A percentile compares a stretch with the other conserved stretches of the same genome.
These are phyloP conservation scores for Vigna nakashimae DNA, from an alignment of 306 rosid genomes.

Conservation along the genomic window DNA sequence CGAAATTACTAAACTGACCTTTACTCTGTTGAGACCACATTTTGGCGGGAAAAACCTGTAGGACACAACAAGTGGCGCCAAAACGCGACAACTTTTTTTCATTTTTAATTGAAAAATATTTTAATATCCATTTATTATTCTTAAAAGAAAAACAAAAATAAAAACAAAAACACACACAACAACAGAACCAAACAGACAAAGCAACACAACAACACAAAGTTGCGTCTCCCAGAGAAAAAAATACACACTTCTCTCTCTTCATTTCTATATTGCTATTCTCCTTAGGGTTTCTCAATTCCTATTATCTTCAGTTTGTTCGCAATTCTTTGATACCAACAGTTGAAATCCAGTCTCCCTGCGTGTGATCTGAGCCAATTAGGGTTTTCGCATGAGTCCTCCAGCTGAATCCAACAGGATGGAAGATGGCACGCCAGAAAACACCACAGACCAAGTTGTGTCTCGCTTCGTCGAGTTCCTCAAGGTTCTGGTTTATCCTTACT, in stretches of 20 bases:
- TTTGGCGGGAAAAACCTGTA: conserved; percentile 50
- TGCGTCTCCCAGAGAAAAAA: not conserved
- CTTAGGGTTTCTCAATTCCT: conserved; percentile 43
- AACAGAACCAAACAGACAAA: not conserved
- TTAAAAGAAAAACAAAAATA: conserved; percentile 1
- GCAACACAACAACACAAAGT: not conserved
- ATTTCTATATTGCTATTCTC: not conserved
- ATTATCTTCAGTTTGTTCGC: not conserved
- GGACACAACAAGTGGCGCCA: conserved; percentile 45
- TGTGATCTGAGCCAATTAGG: conserved; percentile 47
- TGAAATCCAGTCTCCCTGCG: not conserved
- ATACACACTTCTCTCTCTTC: not conserved
- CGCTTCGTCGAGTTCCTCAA: conserved; percentile 72
- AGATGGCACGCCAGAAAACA: conserved; percentile 48
- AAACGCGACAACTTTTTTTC: conserved; percentile 19
- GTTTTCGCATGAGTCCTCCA: conserved; percentile 53
- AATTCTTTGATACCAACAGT: not conserved
- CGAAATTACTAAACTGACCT: not conserved
- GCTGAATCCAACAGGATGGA: conserved; percentile 60
- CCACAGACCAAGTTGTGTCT: conserved; percentile 52
- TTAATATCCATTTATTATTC: not conserved
- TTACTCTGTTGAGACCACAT: not conserved
- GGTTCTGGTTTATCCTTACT: conserved; percentile 47
- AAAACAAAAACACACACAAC: not conserved
- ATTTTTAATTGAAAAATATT: not conserved